Conservation (phyloP, 176 grass and related monocot genomes). For the Pharus latifolius region DNA sequence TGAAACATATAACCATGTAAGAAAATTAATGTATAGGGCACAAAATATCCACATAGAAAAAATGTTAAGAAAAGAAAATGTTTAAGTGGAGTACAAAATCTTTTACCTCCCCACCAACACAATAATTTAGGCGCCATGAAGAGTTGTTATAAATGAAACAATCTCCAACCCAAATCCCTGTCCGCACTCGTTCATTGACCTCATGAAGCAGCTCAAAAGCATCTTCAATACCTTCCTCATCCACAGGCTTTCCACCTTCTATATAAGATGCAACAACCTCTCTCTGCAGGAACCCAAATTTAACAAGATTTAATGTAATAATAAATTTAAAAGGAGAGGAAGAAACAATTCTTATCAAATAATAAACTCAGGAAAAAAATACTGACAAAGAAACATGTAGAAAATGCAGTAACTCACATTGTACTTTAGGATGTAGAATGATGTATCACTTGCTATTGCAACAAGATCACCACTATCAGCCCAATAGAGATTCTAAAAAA, state of each 20-base stretch:
- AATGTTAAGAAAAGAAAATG: background rate
- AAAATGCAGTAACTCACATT: constrained; percentile 58
- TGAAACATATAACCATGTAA: constrained; percentile 22
- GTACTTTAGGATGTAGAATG: constrained; percentile 97
- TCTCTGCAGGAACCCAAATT: constrained; percentile 43
- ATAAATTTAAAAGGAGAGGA: background rate
- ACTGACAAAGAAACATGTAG: constrained; percentile 3
- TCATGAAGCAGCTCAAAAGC: constrained; percentile 98
- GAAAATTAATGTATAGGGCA: background rate
- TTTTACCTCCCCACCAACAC: constrained; percentile 94
- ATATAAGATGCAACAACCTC: constrained; percentile 75
- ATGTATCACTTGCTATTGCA: constrained; percentile 90
- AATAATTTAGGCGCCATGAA: constrained; percentile 89
- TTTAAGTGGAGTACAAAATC: background rate
- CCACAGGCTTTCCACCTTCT: constrained; percentile 66
- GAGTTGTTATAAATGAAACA: constrained; percentile 99
- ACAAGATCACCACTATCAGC: constrained; percentile 95
- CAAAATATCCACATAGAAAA: background rate
- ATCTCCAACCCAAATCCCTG: constrained; percentile 97
- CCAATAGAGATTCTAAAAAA: constrained; percentile 87
- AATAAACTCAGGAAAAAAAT: background rate
- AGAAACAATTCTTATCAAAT: background rate
- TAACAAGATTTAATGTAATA: background rate
- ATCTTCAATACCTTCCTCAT: constrained; percentile 86
- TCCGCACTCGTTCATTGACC: constrained; percentile 86